Percentiles rank a stretch among this genome's conserved stretches.
Conservation (phyloP, 1,139 yeast genomes). For the Meyerozyma elateridarum region DNA sequence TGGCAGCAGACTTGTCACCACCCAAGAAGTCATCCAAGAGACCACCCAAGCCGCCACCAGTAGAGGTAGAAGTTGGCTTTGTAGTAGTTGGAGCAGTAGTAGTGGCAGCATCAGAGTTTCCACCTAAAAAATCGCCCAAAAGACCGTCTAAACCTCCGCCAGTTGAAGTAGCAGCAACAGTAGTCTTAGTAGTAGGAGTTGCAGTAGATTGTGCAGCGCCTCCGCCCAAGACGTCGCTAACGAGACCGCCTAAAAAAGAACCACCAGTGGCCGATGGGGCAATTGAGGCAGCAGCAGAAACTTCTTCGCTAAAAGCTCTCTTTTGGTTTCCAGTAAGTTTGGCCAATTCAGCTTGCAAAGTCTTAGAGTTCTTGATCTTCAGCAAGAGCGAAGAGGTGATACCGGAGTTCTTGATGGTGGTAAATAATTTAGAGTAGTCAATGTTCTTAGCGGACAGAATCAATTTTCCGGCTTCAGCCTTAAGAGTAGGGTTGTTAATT, state of each 20-base stretch:
- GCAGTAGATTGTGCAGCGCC: conserved; percentile 7
- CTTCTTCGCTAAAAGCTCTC: conserved; percentile 11
- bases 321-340: not conserved
- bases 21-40: conserved; percentile 12
- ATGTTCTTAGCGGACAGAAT: conserved; percentile 16
- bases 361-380: conserved; percentile 15
- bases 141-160: conserved; percentile 6
- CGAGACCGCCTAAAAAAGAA: conserved; percentile 8
- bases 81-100: conserved; percentile 5
- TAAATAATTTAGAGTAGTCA: conserved; percentile 19
- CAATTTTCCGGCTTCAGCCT: conserved; percentile 18
- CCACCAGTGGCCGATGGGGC: conserved; percentile 3
- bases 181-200: conserved; percentile 5
- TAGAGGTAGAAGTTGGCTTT: conserved; percentile 4
- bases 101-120: conserved; percentile 5
- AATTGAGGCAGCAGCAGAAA: conserved; percentile 8
- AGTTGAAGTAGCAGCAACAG: conserved; percentile 6
- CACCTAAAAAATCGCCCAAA: conserved; percentile 8
- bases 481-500: conserved; percentile 19
- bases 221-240: conserved; percentile 9
- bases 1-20: conserved; percentile 9
- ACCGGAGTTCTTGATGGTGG: conserved; percentile 24
- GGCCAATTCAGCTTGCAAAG: conserved; percentile 12
- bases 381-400: conserved; percentile 17
- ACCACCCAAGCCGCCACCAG: conserved; percentile 8